Evolutionary conservation across 208 protist genomes (phyloP), one percentile per base, ranked within the genome.

Genomic region (Herpetomonas tarakana): DNA sequence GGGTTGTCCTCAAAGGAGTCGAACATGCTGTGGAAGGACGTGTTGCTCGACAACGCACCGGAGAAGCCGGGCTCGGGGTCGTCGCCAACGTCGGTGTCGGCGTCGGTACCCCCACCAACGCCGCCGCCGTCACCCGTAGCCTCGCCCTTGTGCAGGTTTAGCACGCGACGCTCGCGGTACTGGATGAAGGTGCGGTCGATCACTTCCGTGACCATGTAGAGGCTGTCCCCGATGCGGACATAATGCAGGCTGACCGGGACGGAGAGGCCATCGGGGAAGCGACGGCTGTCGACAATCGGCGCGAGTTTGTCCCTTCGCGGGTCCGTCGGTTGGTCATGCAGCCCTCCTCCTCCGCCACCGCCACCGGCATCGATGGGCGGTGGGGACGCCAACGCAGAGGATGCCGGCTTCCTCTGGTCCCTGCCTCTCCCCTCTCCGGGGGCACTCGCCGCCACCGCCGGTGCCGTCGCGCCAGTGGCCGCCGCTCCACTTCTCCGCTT

Each of bases 141-240:
- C 7, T 52, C 54, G 2, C 38, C 29, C 47, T 60, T 45, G 45
- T 65, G 53, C 44, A 64, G 68, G 26, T 38, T 50, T 39, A 64
- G 66, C 24, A 81, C 73, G 21, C 82, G 81, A 62, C 78, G 69
- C 65, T 87, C 68, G 28, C 78, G 68, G 69, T 88, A 89, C 58
- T 92, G 81, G 30, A 83, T 56, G 54, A 92, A 86, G 11, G 82
- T 83, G 45, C 68, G 64, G 60, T 89, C 86, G 3, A 76, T 68
- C 14, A 92, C 68, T 50, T 87, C 74, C 2, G 63, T 79, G n/a
- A 89, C 72, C 28, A 62, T 65, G 68, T 88, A 92, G 4, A 92
- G 67, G 56, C 79, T 68, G 47, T 86, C 67, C 25, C 80, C 79
- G 45, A 92, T 71, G 45, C 86, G 78, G 7, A 86, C 52, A 56